These are phyloP conservation scores for Galium porrigens DNA, from an alignment of 305 asterid genomes.

Conservation along the genomic window DNA sequence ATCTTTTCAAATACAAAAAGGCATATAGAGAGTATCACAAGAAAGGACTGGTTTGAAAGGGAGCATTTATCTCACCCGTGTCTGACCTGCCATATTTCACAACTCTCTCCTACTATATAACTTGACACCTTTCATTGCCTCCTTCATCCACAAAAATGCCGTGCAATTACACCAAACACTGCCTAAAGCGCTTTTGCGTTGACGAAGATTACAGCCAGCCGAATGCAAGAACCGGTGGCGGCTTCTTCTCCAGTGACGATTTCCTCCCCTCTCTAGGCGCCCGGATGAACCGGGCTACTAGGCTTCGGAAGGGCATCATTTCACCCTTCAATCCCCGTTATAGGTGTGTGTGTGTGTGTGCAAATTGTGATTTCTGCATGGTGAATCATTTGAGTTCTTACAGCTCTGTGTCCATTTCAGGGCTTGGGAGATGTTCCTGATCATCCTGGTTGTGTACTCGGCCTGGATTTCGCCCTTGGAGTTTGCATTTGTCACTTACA, in stretches of 20 bases:
- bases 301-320: conserved; percentile 38
- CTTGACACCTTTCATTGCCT: conserved; percentile 3
- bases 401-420: conserved; percentile 27
- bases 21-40: conserved; percentile 11
- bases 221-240: conserved; percentile 25
- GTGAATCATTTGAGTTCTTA: background rate
- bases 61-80: conserved; percentile 21
- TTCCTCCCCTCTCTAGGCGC: conserved; percentile 90
- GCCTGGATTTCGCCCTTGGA: conserved; percentile 85
- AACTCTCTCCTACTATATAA: conserved; percentile 26
- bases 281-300: conserved; percentile 43
- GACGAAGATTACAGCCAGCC: conserved; percentile 34
- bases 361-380: background rate
- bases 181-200: conserved; percentile 49
- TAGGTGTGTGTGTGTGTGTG: conserved; percentile 29
- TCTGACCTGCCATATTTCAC: conserved; percentile 12
- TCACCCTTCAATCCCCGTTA: conserved; percentile 65
- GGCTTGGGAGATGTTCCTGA: conserved; percentile 79
- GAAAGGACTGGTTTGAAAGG: conserved; percentile 9
- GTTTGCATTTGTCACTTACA: conserved; percentile 60
- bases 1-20: conserved; percentile 27
- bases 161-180: conserved; percentile 33
- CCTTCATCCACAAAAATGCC: conserved; percentile 27
- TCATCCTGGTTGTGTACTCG: conserved; percentile 56
- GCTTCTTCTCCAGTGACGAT: conserved; percentile 63